These are phyloP conservation scores for Phaffia australis DNA, from an alignment of 768 basidiomycete genomes.

Conservation along the genomic window DNA sequence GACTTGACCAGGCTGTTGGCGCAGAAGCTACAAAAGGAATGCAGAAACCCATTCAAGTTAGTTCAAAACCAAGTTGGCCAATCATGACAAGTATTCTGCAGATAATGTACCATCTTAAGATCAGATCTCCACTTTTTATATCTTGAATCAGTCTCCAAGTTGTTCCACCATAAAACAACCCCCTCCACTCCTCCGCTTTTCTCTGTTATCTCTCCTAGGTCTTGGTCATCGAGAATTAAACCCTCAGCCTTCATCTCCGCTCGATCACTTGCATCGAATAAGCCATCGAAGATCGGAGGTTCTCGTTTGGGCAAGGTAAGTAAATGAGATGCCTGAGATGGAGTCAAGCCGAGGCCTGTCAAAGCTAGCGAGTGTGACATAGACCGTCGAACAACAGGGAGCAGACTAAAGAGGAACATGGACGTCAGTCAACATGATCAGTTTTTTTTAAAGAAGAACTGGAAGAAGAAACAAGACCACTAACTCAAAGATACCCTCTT, in stretches of 20 bases:
- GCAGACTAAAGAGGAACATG: background rate
- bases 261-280: slow-evolving; percentile 88
- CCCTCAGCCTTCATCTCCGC: background rate
- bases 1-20: slow-evolving; percentile 72
- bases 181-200: slow-evolving; percentile 52
- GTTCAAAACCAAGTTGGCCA: background rate
- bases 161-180: slow-evolving; percentile 77
- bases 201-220: background rate
- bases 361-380: slow-evolving; percentile 59
- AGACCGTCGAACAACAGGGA: slow-evolving; percentile 42
- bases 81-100: slow-evolving; percentile 30
- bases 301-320: slow-evolving; percentile 41
- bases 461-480: slow-evolving; percentile 26
- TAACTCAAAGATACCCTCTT: slow-evolving; percentile 60
- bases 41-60: slow-evolving; percentile 21
- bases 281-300: slow-evolving; percentile 40
- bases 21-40: slow-evolving; percentile 48
- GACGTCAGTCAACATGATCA: background rate
- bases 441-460: background rate
- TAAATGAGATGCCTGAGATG: slow-evolving; percentile 58
- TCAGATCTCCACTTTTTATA: slow-evolving; percentile 38
- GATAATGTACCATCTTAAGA: slow-evolving; percentile 28
- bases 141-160: slow-evolving; percentile 70
- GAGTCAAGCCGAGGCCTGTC: slow-evolving; percentile 51
- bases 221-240: no score